A percentile compares a stretch with the other conserved stretches of the same genome.
These are phyloP conservation scores for Rhodomyrtus tomentosa DNA, from an alignment of 345 rosid species.

Conservation along the genomic window DNA sequence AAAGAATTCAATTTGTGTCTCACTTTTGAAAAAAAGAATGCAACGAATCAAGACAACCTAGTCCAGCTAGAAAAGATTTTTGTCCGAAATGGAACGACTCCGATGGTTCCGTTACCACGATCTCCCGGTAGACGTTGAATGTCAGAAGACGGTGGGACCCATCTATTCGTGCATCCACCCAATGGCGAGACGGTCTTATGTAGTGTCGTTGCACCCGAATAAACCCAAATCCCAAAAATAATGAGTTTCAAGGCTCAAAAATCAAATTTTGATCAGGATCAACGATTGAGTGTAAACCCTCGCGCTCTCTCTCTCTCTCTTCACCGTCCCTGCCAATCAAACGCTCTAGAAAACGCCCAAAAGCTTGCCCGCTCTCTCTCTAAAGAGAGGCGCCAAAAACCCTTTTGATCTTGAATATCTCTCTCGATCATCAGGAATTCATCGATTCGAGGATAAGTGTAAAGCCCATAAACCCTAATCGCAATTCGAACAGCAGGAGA, in stretches of 20 bases:
- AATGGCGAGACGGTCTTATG: background rate
- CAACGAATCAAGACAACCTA: background rate
- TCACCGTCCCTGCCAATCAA: background rate
- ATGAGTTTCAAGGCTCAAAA: background rate
- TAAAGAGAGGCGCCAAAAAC: constrained; percentile 3
- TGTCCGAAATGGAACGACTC: background rate
- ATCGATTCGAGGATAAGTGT: background rate
- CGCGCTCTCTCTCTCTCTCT: background rate
- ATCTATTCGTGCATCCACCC: background rate
- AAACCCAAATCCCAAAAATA: no score
- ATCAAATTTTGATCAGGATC: background rate
- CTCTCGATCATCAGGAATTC: background rate
- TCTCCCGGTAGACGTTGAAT: background rate
- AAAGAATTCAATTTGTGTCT: background rate
- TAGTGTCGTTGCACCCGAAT: no score
- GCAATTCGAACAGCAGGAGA: background rate
- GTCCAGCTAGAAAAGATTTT: background rate
- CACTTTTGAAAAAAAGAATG: background rate
- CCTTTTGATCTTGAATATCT: background rate
- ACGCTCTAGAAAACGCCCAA: background rate
- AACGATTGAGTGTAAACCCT: background rate
- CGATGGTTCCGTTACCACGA: background rate
- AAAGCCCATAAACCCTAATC: background rate
- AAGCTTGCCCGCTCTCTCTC: background rate
- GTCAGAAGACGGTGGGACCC: background rate